Conservation (phyloP, 2,329 filamentous ascomycete species). For the Ceratocystis destructans region DNA sequence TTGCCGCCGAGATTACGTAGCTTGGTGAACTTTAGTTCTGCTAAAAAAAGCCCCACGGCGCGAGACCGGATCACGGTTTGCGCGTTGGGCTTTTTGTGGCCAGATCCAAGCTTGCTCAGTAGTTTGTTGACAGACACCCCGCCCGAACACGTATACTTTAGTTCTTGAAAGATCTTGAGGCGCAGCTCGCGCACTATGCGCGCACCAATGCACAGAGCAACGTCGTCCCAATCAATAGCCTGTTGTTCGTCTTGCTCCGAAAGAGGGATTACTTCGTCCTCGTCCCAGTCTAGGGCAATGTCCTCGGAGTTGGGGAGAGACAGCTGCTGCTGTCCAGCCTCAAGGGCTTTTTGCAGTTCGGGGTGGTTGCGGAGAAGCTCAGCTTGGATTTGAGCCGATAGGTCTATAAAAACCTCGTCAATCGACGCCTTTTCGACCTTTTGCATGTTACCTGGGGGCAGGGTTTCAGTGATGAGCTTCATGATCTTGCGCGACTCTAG, state of each 20-base stretch:
- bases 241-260: conserved; percentile 61
- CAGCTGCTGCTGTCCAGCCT: conserved; percentile 55
- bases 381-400: conserved; percentile 70
- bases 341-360: conserved; percentile 37
- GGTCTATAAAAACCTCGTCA: conserved; percentile 88
- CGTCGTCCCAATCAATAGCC: conserved; percentile 93
- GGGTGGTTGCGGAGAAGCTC: conserved; percentile 64
- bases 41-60: conserved; percentile 65
- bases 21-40: conserved; percentile 82
- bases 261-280: conserved; percentile 69
- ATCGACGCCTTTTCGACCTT: conserved; percentile 86
- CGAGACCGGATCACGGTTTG: conserved; percentile 89
- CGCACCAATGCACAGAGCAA: conserved; percentile 71
- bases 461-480: conserved; percentile 56
- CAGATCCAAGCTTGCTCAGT: conserved; percentile 84
- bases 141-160: conserved; percentile 84
- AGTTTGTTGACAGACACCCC: conserved; percentile 88
- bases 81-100: conserved; percentile 81
- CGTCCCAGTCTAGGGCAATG: conserved; percentile 67
- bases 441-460: conserved; percentile 54
- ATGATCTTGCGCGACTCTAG: conserved; percentile 73
- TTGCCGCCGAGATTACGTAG: conserved; percentile 93
- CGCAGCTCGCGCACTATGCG: conserved; percentile 75
- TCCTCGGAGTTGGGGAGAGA: conserved; percentile 55
- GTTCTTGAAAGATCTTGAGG: conserved; percentile 48